Conservation (phyloP, 371 early-diverging fungal species). For the Rhizopus arrhizus region DNA sequence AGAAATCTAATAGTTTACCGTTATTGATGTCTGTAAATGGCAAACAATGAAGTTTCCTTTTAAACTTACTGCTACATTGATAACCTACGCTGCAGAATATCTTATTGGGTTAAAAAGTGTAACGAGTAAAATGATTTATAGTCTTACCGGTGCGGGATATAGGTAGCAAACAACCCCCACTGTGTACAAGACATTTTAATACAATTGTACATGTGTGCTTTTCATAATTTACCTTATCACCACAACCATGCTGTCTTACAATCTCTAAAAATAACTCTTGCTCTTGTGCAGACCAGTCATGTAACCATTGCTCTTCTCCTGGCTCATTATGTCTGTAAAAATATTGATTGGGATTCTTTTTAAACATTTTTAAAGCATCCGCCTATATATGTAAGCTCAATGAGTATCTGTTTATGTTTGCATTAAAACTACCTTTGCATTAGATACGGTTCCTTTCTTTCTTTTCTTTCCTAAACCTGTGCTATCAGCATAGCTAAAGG, state of each 20-base stretch:
- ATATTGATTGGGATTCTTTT: conserved; percentile 75
- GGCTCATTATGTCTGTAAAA: conserved; percentile 78
- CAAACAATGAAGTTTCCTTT: not conserved
- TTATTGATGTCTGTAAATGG: no score
- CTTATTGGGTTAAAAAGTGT: not conserved
- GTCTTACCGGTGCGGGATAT: conserved; percentile 70
- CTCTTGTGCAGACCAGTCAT: conserved; percentile 75
- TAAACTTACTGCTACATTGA: conserved; percentile 67
- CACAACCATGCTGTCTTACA: conserved; percentile 58
- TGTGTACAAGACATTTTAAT: conserved; percentile 11
- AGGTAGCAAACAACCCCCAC: conserved; percentile 76
- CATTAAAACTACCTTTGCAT: conserved; percentile 37
- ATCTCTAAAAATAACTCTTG: conserved; percentile 54
- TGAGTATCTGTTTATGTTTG: conserved; percentile 6
- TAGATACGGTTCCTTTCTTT: conserved; percentile 21
- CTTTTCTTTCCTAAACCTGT: conserved; percentile 50
- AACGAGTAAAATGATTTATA: not conserved
- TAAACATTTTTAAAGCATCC: conserved; percentile 65
- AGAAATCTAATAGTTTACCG: conserved; percentile 45
- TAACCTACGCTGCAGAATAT: conserved; percentile 58
- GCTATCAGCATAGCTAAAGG: conserved; percentile 67
- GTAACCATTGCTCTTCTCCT: conserved; percentile 73
- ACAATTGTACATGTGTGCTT: not conserved
- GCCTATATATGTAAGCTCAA: conserved; percentile 19
- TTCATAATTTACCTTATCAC: conserved; percentile 52